Evolutionary conservation across 1,139 yeast species (phyloP).

Genomic region (Saccharomyces pastorianus): DNA sequence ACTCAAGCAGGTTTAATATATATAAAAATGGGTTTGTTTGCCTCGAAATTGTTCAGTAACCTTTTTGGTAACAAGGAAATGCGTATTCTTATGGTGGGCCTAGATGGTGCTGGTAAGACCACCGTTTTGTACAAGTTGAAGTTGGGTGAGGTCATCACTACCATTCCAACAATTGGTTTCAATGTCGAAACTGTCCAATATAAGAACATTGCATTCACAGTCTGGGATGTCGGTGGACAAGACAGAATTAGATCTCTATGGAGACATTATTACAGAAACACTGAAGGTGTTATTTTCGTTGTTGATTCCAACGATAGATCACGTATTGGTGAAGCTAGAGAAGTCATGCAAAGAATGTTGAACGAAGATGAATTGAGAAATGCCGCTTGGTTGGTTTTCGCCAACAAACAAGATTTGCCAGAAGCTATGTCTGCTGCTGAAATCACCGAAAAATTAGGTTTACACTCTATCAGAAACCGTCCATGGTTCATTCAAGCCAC

Average conservation of each 20-base stretch:
- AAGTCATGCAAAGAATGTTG: constrained; percentile 88
- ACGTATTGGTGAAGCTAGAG: constrained; percentile 89
- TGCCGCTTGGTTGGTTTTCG: constrained; percentile 80
- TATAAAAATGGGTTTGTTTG: constrained; percentile 67
- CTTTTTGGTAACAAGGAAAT: constrained; percentile 75
- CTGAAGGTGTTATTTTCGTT: constrained; percentile 89
- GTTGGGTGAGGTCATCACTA: constrained; percentile 87
- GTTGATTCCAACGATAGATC: constrained; percentile 92
- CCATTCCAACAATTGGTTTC: constrained; percentile 91
- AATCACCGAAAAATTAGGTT: constrained; percentile 75
- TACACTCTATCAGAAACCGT: constrained; percentile 77
- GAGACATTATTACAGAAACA: constrained; percentile 93
- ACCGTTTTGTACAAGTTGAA: constrained; percentile 84
- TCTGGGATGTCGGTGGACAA: constrained; percentile 98
- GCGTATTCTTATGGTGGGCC: constrained; percentile 93
- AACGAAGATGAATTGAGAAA: constrained; percentile 91
- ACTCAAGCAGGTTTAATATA: not conserved
- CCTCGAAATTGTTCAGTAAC: constrained; percentile 83
- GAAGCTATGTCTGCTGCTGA: constrained; percentile 89
- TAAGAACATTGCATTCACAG: constrained; percentile 89
- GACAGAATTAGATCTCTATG: constrained; percentile 91
- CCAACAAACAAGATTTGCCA: constrained; percentile 90
- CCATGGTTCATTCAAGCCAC: constrained; percentile 89
- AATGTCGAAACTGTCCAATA: constrained; percentile 91
- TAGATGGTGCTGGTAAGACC: constrained; percentile 89